phyloP scores from a whole-genome alignment of 148 eudicot genomes.

The Linanthus parryae region DNA sequence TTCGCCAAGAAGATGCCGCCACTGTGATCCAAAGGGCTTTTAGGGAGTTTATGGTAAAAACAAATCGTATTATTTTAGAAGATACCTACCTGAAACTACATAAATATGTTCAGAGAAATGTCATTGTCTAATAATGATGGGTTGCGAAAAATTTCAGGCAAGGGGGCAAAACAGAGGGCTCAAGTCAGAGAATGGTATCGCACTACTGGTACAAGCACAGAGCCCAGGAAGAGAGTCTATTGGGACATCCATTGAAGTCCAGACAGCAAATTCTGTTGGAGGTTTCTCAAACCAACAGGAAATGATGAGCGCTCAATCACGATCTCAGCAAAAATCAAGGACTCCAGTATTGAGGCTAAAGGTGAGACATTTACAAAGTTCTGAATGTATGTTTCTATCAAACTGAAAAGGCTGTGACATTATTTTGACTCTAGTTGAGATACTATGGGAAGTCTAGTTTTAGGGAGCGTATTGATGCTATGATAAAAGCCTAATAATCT shows the following conservation, averaged over 20 bases:
- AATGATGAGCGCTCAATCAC: conserved; percentile 20
- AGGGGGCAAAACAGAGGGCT: conserved; percentile 21
- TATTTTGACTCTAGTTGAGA: too few species aligned
- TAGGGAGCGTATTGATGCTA: too few species aligned
- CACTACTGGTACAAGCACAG: conserved; percentile 21
- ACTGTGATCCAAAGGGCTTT: conserved; percentile 54
- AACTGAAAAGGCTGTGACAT: too few species aligned
- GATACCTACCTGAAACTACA: neutral
- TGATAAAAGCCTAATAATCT: too few species aligned
- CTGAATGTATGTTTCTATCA: too few species aligned
- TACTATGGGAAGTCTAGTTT: too few species aligned
- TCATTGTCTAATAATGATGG: neutral
- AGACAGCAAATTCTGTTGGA: conserved; percentile 50
- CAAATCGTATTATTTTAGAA: neutral
- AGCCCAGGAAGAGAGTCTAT: conserved; percentile 46
- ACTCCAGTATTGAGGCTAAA: conserved; percentile 36
- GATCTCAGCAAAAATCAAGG: conserved; percentile 33
- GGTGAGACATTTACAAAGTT: too few species aligned
- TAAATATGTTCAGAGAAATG: neutral
- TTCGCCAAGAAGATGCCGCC: conserved; percentile 53
- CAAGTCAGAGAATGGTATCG: conserved; percentile 10
- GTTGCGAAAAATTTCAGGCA: conserved; percentile 27
- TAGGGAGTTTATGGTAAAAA: conserved; percentile 51
- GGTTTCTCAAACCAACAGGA: conserved; percentile 38
- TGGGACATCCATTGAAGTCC: conserved; percentile 78